Evolutionary conservation across 2,329 filamentous ascomycete genomes (phyloP).

Genomic region (Zasmidium citrigriseum): DNA sequence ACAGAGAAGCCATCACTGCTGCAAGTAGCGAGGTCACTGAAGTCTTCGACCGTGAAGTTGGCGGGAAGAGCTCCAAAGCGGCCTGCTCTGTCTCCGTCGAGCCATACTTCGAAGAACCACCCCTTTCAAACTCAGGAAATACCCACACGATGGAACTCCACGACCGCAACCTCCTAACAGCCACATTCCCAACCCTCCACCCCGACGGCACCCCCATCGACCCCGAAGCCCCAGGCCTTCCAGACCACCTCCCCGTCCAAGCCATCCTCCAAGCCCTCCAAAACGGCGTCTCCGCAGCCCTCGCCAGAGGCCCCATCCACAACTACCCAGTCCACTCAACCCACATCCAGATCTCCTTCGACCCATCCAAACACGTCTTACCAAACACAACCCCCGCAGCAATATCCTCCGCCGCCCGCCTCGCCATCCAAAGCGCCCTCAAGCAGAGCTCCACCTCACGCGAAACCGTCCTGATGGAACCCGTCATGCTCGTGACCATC

Average conservation of each 20-base stretch:
- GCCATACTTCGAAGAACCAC: conserved; percentile 13
- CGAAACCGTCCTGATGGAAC: conserved; percentile 76
- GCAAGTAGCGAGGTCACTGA: conserved; percentile 59
- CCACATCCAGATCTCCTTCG: conserved; percentile 68
- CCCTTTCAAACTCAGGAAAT: too few species aligned
- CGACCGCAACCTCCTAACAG: conserved; percentile 71
- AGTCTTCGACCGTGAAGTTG: conserved; percentile 76
- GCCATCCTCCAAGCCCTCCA: conserved; percentile 59
- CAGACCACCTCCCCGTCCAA: conserved; percentile 54
- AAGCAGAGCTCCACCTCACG: conserved; percentile 55
- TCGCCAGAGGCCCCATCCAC: conserved; percentile 81
- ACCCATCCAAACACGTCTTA: conserved; percentile 65
- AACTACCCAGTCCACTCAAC: conserved; percentile 78
- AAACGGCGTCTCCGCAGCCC: conserved; percentile 79
- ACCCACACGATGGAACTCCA: conserved; percentile 45
- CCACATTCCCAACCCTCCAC: conserved; percentile 55
- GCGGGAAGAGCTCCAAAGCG: conserved; percentile 76
- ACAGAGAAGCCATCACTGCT: conserved; percentile 75
- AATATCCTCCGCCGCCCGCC: conserved; percentile 66
- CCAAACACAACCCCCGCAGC: conserved; percentile 67
- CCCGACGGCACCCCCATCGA: conserved; percentile 42
- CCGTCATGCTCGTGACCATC: conserved; percentile 89
- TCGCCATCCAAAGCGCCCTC: conserved; percentile 70
- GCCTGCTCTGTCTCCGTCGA: conserved; percentile 70
- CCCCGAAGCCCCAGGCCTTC: conserved; percentile 51